phyloP scores from a whole-genome alignment of 257 asterid species.

The Cordia subcordata region DNA sequence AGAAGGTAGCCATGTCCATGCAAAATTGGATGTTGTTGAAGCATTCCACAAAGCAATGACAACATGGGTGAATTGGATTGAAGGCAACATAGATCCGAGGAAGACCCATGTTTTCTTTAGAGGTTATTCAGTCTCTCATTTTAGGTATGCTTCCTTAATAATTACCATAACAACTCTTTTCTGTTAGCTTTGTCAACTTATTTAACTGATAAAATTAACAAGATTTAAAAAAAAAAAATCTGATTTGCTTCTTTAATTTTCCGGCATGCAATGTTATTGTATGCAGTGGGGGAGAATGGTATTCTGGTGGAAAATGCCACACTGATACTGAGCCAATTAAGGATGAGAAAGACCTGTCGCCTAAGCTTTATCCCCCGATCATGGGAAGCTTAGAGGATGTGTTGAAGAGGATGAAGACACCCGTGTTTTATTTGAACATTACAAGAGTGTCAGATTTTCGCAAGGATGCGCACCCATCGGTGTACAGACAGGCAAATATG shows the following conservation, averaged over 20 bases:
- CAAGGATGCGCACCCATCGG: slow-evolving; percentile 62
- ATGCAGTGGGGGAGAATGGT: slow-evolving; percentile 71
- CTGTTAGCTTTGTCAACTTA: too few relatives aligned
- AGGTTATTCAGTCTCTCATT: slow-evolving; percentile 67
- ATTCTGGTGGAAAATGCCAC: slow-evolving; percentile 63
- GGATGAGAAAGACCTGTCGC: slow-evolving; percentile 36
- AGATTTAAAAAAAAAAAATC: too few relatives aligned
- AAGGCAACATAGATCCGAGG: slow-evolving; percentile 40
- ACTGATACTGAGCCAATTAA: slow-evolving; percentile 46
- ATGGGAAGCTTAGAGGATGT: slow-evolving; percentile 45
- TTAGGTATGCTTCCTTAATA: too few relatives aligned
- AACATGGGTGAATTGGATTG: slow-evolving; percentile 70
- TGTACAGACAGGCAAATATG: slow-evolving; percentile 39
- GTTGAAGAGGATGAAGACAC: slow-evolving; percentile 34
- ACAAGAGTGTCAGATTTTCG: slow-evolving; percentile 58
- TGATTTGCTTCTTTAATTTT: too few relatives aligned
- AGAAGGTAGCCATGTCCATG: slow-evolving; percentile 61
- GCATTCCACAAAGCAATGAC: slow-evolving; percentile 61
- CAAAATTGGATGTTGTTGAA: slow-evolving; percentile 46
- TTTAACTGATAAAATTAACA: too few relatives aligned
- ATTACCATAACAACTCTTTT: too few relatives aligned
- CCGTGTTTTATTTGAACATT: slow-evolving; percentile 42
- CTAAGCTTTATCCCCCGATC: slow-evolving; percentile 44
- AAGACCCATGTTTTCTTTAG: slow-evolving; percentile 59
- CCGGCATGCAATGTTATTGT: background rate